Base-by-base conservation (phyloP, 2,329 filamentous ascomycete species). In the Talaromyces sp. region DNA sequence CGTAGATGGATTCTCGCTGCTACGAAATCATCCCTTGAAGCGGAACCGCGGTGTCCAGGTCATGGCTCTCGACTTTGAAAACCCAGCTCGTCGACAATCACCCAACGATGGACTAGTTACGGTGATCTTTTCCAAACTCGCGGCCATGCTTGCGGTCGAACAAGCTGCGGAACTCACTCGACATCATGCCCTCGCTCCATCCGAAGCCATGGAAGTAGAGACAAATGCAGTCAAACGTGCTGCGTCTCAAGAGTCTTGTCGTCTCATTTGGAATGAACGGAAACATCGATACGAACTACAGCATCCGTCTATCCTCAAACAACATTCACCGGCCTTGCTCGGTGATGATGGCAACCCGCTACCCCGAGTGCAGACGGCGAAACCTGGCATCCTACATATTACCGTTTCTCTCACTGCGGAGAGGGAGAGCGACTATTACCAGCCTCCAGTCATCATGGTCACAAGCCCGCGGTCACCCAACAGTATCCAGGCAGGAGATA, bases 91-190 rank as follows among this genome's bases (percentile, higher is more conserved):
- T 17, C 76, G 78, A 17, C 73, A 76, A 13, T 72, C 75, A 41
- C 75, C 79, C 33, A 73, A 78, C 41, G 79, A 81, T 63, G 80
- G 79, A 3, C 75, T 82, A 10, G 73, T 82, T 1, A 75, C 80
- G 0, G 74, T 77, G 31, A 74, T 83, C 50, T 83, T 83, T 67
- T 81, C 82, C n/a, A 79, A 80, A 58, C 71, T 83, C 19, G 82
- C 82, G 15, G 81, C 80, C 54, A 80, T 83, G 71, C 73, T 83
- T 22, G 82, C 82, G 8, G 78, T 83, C 35, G 81, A 83, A 47
- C 77, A 82, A 61, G 78, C 80, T 13, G 72, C 73, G 13, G 75
- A 78, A 15, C 68, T 81, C 35, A 75, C 78, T 25, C 75, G 75
- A 47, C 68, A 78, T 57, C 77, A 82, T 62, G 69, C 73, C 11